These are phyloP conservation scores for Sugiyamaella castrensis DNA, from an alignment of 1,139 yeast genomes.

Conservation along the genomic window DNA sequence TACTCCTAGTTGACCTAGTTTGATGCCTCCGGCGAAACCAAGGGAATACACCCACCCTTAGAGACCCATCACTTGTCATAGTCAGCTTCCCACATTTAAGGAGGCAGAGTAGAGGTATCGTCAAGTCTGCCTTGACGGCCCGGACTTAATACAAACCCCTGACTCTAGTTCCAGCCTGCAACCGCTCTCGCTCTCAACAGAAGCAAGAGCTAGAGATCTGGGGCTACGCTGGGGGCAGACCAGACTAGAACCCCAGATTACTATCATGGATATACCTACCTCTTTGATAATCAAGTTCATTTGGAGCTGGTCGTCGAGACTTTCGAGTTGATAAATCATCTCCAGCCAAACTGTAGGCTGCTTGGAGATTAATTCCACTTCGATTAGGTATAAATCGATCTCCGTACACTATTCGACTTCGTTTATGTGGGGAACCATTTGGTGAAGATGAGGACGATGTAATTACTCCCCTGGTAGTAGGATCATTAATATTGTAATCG, in stretches of 20 bases:
- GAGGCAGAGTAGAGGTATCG: too few relatives aligned
- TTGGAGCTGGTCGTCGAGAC: slow-evolving; percentile 15
- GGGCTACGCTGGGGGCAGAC: too few relatives aligned
- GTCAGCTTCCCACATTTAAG: too few relatives aligned
- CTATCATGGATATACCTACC: slow-evolving; percentile 1
- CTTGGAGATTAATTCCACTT: slow-evolving; percentile 81
- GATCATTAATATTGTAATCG: slow-evolving; percentile 1
- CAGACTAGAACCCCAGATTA: too few relatives aligned
- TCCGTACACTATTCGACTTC: slow-evolving; percentile 21
- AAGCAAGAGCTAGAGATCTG: slow-evolving; percentile 6
- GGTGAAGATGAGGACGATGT: slow-evolving; percentile 11
- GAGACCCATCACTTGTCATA: too few relatives aligned
- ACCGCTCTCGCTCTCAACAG: slow-evolving; percentile 1
- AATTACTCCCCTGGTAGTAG: not conserved
- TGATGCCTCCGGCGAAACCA: slow-evolving; percentile 14
- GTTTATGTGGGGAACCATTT: slow-evolving; percentile 18
- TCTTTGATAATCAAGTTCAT: slow-evolving; percentile 13
- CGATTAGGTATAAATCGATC: slow-evolving; percentile 87
- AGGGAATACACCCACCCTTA: too few relatives aligned
- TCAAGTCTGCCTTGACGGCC: too few relatives aligned
- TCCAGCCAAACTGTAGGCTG: slow-evolving; percentile 70
- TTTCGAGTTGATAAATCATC: slow-evolving; percentile 40
- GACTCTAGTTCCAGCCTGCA: too few relatives aligned
- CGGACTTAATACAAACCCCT: too few relatives aligned
- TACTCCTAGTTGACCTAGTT: slow-evolving; percentile 26